Percentiles rank a stretch among this genome's conserved stretches.
phyloP scores from a whole-genome alignment of 768 basidiomycete species.

The Cantharellus anzutake region DNA sequence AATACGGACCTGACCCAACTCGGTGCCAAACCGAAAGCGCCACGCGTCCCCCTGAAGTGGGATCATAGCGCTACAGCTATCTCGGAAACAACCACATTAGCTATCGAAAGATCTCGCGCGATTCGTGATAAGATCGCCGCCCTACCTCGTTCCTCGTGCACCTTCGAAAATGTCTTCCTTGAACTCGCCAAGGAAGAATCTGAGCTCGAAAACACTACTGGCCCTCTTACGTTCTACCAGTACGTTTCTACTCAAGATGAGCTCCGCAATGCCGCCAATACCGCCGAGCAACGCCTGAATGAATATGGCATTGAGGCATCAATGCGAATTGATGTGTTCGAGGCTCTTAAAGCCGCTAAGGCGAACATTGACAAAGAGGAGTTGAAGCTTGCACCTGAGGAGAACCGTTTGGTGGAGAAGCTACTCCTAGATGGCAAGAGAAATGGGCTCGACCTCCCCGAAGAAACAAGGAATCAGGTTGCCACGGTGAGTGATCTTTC shows the following conservation, averaged over 20 bases:
- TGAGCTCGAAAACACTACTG: conserved; percentile 27
- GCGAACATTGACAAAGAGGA: conserved; percentile 46
- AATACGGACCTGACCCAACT: neutral
- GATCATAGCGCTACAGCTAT: conserved; percentile 45
- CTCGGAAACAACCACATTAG: conserved; percentile 32
- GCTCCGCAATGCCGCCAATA: conserved; percentile 65
- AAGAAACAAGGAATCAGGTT: conserved; percentile 37
- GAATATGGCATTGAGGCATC: conserved; percentile 58
- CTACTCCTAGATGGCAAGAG: conserved; percentile 66
- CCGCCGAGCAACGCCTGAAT: conserved; percentile 48
- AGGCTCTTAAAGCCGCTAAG: conserved; percentile 45
- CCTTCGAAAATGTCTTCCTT: conserved; percentile 38
- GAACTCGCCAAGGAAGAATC: conserved; percentile 44
- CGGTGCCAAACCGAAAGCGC: conserved; percentile 17
- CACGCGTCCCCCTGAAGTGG: conserved; percentile 49
- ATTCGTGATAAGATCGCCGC: conserved; percentile 40
- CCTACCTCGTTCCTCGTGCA: conserved; percentile 35
- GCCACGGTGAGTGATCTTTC: conserved; percentile 15
- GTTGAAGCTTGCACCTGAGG: conserved; percentile 38
- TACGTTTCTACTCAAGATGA: conserved; percentile 58
- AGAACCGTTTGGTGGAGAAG: conserved; percentile 63
- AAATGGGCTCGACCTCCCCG: conserved; percentile 55
- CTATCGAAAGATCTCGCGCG: conserved; percentile 36
- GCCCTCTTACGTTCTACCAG: conserved; percentile 61
- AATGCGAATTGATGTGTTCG: conserved; percentile 67